Percentiles rank a stretch among this genome's conserved stretches.
Conservation (phyloP, 805 yeast genomes). For the Suhomyces tanzawaensis region DNA sequence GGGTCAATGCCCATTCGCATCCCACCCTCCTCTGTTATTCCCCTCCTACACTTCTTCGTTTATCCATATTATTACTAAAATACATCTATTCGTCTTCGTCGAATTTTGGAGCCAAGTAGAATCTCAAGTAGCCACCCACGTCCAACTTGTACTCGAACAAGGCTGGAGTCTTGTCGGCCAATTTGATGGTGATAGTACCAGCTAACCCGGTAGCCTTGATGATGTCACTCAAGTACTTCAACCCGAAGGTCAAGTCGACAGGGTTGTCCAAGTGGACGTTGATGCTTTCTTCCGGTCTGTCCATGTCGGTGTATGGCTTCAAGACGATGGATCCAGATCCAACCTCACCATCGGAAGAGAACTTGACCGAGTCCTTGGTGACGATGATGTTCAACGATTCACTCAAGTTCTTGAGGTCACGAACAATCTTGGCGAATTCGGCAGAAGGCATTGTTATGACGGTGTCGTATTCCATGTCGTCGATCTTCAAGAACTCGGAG, state of each 20-base stretch:
- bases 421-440: slow-evolving; percentile 85
- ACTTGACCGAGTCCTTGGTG: slow-evolving; percentile 89
- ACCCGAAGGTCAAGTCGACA: slow-evolving; percentile 85
- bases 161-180: slow-evolving; percentile 91
- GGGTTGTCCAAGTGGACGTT: slow-evolving; percentile 80
- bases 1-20: too few relatives aligned
- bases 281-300: slow-evolving; percentile 71
- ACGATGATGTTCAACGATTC: slow-evolving; percentile 85
- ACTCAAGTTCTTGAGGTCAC: slow-evolving; percentile 82
- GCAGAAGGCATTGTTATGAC: slow-evolving; percentile 81
- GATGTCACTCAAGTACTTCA: slow-evolving; percentile 86
- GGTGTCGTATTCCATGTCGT: slow-evolving; percentile 89
- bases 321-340: slow-evolving; percentile 85
- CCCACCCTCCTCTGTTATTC: not conserved
- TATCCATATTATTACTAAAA: not conserved
- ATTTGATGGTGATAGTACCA: slow-evolving; percentile 72
- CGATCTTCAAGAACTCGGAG: slow-evolving; percentile 89
- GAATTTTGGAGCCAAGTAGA: slow-evolving; percentile 96
- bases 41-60: not conserved
- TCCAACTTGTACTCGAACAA: slow-evolving; percentile 87
- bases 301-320: slow-evolving; percentile 81
- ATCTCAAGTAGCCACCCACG: slow-evolving; percentile 84
- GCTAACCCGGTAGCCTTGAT: slow-evolving; percentile 86
- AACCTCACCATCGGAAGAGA: slow-evolving; percentile 86
- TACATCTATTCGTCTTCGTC: slow-evolving; percentile 72